Percentiles rank a stretch among this genome's conserved stretches.
Conservation (phyloP, 108 stramenopile species). For the Nitzschia palea region DNA sequence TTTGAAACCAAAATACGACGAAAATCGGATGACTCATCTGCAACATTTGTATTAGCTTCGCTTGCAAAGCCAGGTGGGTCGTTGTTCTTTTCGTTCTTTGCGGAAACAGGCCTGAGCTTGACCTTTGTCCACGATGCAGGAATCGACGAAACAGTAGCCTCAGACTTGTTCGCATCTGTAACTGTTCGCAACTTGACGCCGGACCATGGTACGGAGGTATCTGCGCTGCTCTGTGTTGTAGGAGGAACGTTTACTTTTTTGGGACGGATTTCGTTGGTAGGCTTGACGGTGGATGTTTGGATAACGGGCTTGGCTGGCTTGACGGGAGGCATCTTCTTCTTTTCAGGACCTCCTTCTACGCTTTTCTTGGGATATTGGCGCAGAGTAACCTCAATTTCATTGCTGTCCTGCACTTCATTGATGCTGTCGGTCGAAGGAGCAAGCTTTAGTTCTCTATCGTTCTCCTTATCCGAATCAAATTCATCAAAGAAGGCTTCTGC, state of each 20-base stretch:
- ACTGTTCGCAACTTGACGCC: slow-evolving; percentile 33
- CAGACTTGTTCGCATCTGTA: slow-evolving; percentile 12
- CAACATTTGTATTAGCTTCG: not conserved
- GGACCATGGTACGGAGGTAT: slow-evolving; percentile 11
- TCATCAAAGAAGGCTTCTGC: not conserved
- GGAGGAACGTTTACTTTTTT: not conserved
- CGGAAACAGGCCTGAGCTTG: slow-evolving; percentile 22
- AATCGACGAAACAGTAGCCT: slow-evolving; percentile 9
- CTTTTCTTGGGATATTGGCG: slow-evolving; percentile 20
- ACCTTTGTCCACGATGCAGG: slow-evolving; percentile 44
- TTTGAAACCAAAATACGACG: slow-evolving; percentile 13
- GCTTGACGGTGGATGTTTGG: not conserved
- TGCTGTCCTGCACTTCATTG: not conserved
- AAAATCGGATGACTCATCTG: slow-evolving; percentile 18
- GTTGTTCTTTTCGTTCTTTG: not conserved
- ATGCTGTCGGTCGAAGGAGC: slow-evolving; percentile 21
- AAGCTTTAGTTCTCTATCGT: not conserved
- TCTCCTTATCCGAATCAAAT: slow-evolving; percentile 14
- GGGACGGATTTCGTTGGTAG: not conserved
- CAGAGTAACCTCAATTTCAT: slow-evolving; percentile 26
- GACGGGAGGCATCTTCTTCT: not conserved
- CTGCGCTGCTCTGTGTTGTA: not conserved
- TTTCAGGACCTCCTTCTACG: not conserved
- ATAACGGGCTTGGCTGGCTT: not conserved
- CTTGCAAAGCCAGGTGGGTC: not conserved